Evolutionary conservation across 257 asterid genomes (phyloP).

Genomic region (Parsonsia alboflavescens): DNA sequence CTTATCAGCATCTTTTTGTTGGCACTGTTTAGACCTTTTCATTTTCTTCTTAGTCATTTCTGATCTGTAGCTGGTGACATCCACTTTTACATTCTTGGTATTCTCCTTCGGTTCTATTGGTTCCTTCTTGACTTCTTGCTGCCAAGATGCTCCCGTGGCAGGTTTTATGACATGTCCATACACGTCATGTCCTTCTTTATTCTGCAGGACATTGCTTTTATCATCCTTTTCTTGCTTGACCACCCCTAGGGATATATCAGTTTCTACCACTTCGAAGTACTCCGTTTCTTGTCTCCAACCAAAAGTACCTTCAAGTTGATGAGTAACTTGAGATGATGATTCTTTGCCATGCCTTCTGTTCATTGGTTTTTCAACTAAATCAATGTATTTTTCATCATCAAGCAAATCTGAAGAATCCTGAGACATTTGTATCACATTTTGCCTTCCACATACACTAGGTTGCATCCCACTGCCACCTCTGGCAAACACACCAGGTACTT

Average conservation of each 20-base stretch:
- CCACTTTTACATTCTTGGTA: conserved; percentile 27
- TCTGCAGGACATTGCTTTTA: conserved; percentile 19
- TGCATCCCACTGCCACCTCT: conserved; percentile 20
- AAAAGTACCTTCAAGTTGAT: conserved; percentile 29
- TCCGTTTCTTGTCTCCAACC: conserved; percentile 64
- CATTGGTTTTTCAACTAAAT: conserved; percentile 24
- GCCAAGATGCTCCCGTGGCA: conserved; percentile 26
- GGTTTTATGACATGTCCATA: conserved; percentile 11
- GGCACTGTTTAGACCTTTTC: conserved; percentile 22
- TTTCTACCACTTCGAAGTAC: conserved; percentile 64
- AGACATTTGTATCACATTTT: conserved; percentile 20
- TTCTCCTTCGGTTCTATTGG: conserved; percentile 21
- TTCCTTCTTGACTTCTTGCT: conserved; percentile 25
- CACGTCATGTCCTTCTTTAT: conserved; percentile 25
- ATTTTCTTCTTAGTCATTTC: conserved; percentile 23
- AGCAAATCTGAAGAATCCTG: conserved; percentile 27
- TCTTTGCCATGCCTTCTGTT: conserved; percentile 14
- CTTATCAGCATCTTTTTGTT: conserved; percentile 21
- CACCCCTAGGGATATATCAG: conserved; percentile 27
- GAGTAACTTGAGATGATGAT: conserved; percentile 19
- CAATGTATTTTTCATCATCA: conserved; percentile 22
- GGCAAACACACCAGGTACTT: conserved; percentile 19
- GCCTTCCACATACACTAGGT: conserved; percentile 30
- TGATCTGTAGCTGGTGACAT: conserved; percentile 13
- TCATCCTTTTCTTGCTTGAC: conserved; percentile 27